Conservation (phyloP, 192 early-diverging fungal genomes). For the Pilobolus umbonatus region DNA sequence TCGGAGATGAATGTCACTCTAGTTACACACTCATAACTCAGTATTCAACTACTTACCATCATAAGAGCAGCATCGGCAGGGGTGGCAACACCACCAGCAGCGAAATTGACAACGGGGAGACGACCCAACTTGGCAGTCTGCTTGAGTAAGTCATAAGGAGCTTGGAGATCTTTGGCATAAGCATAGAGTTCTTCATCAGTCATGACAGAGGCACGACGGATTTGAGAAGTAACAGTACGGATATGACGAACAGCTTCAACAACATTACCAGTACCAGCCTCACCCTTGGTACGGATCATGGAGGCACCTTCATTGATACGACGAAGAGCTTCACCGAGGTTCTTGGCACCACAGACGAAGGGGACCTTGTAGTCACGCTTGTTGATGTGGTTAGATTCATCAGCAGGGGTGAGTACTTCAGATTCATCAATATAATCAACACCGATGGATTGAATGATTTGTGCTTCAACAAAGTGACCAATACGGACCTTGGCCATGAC, state of each 20-base stretch:
- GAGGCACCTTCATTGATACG: constrained; percentile 96
- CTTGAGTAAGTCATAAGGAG: constrained; percentile 85
- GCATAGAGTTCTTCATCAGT: constrained; percentile 86
- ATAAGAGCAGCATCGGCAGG: constrained; percentile 98
- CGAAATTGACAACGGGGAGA: constrained; percentile 97
- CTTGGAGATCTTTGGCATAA: constrained; percentile 96
- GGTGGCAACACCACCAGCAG: constrained; percentile 94
- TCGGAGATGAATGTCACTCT: neutral
- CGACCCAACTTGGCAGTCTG: constrained; percentile 83
- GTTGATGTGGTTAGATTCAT: constrained; percentile 94
- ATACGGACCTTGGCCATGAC: constrained; percentile 99
- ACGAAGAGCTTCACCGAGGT: constrained; percentile 95
- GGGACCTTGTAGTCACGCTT: constrained; percentile 92
- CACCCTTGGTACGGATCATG: constrained; percentile 98
- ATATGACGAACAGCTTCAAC: constrained; percentile 97
- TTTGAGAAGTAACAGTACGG: constrained; percentile 82
- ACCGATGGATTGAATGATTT: constrained; percentile 85
- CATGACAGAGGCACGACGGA: constrained; percentile 81
- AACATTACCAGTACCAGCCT: constrained; percentile 97
- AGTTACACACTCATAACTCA: neutral
- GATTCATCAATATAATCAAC: constrained; percentile 98
- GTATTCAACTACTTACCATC: constrained; percentile 58
- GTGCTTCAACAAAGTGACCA: constrained; percentile 97
- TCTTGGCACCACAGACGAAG: constrained; percentile 94
- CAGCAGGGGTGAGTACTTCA: constrained; percentile 93